Evolutionary conservation across 1,139 yeast species (phyloP).

Genomic region (Yamadazyma aaseri): DNA sequence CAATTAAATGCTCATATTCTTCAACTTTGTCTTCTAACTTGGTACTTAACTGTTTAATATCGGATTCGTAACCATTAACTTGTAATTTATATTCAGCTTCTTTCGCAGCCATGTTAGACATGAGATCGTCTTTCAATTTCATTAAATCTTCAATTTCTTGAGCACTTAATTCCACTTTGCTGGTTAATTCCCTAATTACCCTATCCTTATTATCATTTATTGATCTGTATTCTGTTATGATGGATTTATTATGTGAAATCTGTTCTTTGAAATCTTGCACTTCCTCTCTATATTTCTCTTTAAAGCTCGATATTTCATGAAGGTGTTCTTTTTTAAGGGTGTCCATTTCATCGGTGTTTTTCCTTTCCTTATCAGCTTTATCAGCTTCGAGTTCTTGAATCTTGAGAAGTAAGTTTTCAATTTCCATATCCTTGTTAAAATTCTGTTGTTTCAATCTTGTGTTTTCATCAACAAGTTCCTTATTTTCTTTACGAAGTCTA

Average conservation of each 20-base stretch:
- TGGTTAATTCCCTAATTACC: slow-evolving; percentile 29
- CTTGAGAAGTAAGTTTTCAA: slow-evolving; percentile 6
- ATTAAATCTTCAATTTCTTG: slow-evolving; percentile 30
- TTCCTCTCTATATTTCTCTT: slow-evolving; percentile 7
- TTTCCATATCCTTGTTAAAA: slow-evolving; percentile 2
- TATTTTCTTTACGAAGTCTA: slow-evolving; percentile 32
- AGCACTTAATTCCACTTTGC: slow-evolving; percentile 18
- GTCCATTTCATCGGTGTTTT: slow-evolving; percentile 7
- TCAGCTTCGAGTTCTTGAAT: slow-evolving; percentile 22
- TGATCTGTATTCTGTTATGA: slow-evolving; percentile 21
- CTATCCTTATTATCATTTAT: slow-evolving; percentile 34
- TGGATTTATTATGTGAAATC: slow-evolving; percentile 13
- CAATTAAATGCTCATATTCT: slow-evolving; percentile 54
- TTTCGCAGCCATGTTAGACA: slow-evolving; percentile 64
- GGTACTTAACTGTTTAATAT: slow-evolving; percentile 41
- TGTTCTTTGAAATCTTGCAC: slow-evolving; percentile 10
- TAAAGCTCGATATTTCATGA: slow-evolving; percentile 7
- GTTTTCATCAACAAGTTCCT: slow-evolving; percentile 17
- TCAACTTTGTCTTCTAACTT: slow-evolving; percentile 38
- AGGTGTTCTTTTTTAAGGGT: slow-evolving; percentile 4
- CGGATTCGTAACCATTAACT: slow-evolving; percentile 47
- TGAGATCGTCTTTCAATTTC: slow-evolving; percentile 56
- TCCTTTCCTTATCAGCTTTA: slow-evolving; percentile 16
- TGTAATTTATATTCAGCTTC: slow-evolving; percentile 60
- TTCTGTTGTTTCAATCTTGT: slow-evolving; percentile 9